Percentiles rank a stretch among this genome's conserved stretches.
These are phyloP conservation scores for Phytophthora colocasiae DNA, from an alignment of 352 stramenopile genomes.

Conservation along the genomic window DNA sequence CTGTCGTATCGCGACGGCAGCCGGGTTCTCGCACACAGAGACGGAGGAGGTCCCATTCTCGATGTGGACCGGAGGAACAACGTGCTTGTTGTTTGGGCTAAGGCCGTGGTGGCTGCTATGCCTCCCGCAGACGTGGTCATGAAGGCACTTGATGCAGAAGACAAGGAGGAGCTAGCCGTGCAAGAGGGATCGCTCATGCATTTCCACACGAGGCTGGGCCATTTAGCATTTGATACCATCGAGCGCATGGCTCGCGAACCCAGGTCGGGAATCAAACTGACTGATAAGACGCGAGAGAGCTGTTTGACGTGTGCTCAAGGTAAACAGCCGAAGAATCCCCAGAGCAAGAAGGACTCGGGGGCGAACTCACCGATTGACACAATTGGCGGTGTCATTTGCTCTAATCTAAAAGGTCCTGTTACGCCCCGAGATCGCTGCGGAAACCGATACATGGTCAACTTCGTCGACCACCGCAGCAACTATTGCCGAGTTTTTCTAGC, in stretches of 20 bases:
- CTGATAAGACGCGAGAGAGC: constrained; percentile 7
- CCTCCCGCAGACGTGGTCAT: constrained; percentile 8
- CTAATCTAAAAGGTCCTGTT: too few species aligned
- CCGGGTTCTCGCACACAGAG: too few species aligned
- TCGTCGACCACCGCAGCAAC: too few species aligned
- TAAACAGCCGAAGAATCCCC: constrained; percentile 24
- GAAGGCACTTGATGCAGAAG: too few species aligned
- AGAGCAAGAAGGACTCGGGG: constrained; percentile 22
- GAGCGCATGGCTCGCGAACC: constrained; percentile 8
- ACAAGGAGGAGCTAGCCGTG: constrained; percentile 5
- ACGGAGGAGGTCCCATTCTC: background rate
- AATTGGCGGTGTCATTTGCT: too few species aligned
- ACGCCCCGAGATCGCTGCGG: too few species aligned
- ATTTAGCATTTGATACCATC: constrained; percentile 25
- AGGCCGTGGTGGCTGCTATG: too few species aligned
- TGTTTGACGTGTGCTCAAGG: constrained; percentile 23
- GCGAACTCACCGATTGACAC: constrained; percentile 21
- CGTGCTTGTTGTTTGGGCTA: constrained; percentile 9
- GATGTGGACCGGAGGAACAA: constrained; percentile 16
- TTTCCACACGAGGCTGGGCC: constrained; percentile 15
- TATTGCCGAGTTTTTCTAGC: too few species aligned
- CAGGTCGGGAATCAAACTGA: constrained; percentile 12
- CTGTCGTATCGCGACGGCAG: constrained; percentile 5
- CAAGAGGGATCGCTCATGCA: constrained; percentile 12
- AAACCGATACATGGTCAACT: too few species aligned